Percentiles rank a stretch among this genome's conserved stretches.
Evolutionary conservation across 306 rosid genomes (phyloP).

Genomic region (Comarum palustre): DNA sequence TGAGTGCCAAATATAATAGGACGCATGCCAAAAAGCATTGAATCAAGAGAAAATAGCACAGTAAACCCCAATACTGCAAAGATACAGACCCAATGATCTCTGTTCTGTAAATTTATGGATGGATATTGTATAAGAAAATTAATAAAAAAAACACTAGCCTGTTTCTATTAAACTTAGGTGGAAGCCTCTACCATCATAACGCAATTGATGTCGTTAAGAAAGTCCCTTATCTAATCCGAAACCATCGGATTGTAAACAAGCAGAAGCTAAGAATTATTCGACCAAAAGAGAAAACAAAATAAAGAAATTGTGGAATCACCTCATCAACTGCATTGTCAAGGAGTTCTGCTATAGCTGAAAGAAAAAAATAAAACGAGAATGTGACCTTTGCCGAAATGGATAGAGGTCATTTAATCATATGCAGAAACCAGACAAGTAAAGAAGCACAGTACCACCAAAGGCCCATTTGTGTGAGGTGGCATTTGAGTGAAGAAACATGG

Average conservation of each 20-base stretch:
- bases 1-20: conserved; percentile 19
- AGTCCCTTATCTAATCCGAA: background rate
- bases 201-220: background rate
- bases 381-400: background rate
- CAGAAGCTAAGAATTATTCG: background rate
- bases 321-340: conserved; percentile 92
- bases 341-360: conserved; percentile 85
- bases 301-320: conserved; percentile 33
- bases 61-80: background rate
- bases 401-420: background rate
- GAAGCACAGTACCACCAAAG: conserved; percentile 68
- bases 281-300: background rate
- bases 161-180: background rate
- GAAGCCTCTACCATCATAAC: background rate
- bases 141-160: too few species aligned
- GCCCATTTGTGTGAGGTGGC: conserved; percentile 99
- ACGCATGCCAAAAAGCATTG: conserved; percentile 17
- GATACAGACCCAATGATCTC: too few species aligned
- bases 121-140: too few species aligned
- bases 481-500: conserved; percentile 92
- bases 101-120: too few species aligned
- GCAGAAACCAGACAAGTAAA: background rate
- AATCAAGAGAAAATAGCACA: conserved; percentile 1
- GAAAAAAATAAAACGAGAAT: conserved; percentile 3
- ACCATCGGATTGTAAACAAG: background rate